Conservation (phyloP, 2,329 filamentous ascomycete species). For the Sporothrix variecibatus region DNA sequence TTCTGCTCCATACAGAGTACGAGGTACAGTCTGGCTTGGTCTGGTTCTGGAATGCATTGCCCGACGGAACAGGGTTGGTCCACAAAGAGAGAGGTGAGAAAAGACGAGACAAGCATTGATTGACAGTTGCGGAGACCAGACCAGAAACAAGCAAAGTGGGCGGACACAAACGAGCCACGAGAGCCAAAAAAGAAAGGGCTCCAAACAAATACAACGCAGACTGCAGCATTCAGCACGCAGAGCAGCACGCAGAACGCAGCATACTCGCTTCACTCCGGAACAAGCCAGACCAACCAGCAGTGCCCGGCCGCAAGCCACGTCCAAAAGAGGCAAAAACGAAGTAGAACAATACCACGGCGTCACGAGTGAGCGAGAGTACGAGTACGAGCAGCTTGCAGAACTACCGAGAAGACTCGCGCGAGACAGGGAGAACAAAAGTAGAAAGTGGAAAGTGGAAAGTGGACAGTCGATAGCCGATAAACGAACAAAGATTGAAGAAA, state of each 20-base stretch:
- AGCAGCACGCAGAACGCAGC: background rate
- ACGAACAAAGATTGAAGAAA: background rate
- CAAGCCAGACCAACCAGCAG: conserved; percentile 15
- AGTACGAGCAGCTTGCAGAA: background rate
- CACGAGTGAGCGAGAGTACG: background rate
- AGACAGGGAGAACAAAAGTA: background rate
- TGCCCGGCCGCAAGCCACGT: conserved; percentile 4
- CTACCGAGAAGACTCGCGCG: background rate
- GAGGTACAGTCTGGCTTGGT: background rate
- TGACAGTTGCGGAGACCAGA: conserved; percentile 15
- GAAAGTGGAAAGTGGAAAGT: background rate
- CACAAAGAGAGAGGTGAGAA: background rate
- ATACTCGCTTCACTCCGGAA: background rate
- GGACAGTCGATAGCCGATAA: background rate
- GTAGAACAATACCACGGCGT: background rate
- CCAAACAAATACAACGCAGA: background rate
- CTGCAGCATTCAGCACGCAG: background rate
- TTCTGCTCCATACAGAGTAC: no score
- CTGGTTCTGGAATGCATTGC: conserved; percentile 12
- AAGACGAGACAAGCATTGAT: conserved; percentile 13
- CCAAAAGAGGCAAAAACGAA: conserved; percentile 9
- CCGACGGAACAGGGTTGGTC: conserved; percentile 2
- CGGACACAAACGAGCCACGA: background rate
- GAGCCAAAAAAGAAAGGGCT: background rate
- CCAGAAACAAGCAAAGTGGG: conserved; percentile 5